A percentile compares a stretch with the other conserved stretches of the same genome.
These are phyloP conservation scores for Articulospora tetracladia DNA, from an alignment of 495 filamentous ascomycete genomes.

Conservation along the genomic window DNA sequence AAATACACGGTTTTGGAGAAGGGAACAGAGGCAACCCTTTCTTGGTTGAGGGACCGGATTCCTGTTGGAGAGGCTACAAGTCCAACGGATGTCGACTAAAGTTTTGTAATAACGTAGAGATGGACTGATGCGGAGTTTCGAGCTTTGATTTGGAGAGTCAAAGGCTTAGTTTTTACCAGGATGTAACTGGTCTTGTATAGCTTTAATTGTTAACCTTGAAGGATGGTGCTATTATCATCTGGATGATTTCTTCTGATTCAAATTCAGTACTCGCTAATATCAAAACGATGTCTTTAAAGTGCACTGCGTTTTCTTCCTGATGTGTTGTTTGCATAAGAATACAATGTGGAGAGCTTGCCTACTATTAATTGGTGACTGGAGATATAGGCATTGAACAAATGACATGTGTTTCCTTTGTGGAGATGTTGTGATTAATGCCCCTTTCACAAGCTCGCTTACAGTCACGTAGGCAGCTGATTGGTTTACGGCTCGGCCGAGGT, in stretches of 20 bases:
- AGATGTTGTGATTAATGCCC: background rate
- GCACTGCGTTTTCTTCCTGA: no score
- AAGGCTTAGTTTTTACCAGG: background rate
- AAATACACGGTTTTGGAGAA: conserved; percentile 80
- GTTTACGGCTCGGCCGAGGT: conserved; percentile 6
- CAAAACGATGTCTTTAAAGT: background rate
- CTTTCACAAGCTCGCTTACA: background rate
- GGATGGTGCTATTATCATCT: background rate
- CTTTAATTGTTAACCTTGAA: background rate
- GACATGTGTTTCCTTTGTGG: no score
- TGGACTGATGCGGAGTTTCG: background rate
- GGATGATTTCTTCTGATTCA: background rate
- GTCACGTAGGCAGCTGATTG: background rate
- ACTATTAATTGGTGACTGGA: no score
- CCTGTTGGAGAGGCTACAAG: conserved; percentile 51
- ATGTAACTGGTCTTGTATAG: conserved; percentile 16
- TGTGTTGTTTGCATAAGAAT: no score
- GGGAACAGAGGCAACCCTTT: conserved; percentile 80
- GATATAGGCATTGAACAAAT: no score
- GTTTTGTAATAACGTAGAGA: background rate
- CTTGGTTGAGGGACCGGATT: conserved; percentile 78
- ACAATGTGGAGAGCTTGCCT: no score
- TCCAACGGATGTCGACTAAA: conserved; percentile 21
- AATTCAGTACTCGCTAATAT: background rate
- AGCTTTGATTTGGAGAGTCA: background rate